phyloP scores from a whole-genome alignment of 768 basidiomycete genomes.

The Myochromella boudieri region DNA sequence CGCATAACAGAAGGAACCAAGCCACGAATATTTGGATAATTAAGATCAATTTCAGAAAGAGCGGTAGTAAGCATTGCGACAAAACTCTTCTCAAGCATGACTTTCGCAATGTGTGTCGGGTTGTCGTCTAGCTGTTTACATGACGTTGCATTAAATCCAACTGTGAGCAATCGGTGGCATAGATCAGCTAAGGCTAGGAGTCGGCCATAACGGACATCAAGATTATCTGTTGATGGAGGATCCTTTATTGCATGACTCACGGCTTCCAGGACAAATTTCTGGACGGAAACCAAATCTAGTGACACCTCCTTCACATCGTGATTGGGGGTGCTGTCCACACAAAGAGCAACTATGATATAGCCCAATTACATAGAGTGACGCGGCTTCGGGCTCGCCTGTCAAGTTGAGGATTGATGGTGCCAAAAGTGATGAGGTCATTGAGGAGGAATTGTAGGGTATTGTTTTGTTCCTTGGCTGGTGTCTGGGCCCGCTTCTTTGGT shows the following conservation, averaged over 20 bases:
- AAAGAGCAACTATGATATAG: slow-evolving; percentile 93
- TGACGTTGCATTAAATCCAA: slow-evolving; percentile 59
- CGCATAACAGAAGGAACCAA: slow-evolving; percentile 86
- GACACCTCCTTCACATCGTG: slow-evolving; percentile 77
- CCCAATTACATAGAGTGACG: slow-evolving; percentile 76
- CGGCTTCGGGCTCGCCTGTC: slow-evolving; percentile 54
- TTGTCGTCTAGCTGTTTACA: slow-evolving; percentile 66
- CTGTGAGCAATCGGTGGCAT: slow-evolving; percentile 82
- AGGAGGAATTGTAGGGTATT: slow-evolving; percentile 80
- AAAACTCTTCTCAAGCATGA: slow-evolving; percentile 98
- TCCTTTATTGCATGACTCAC: slow-evolving; percentile 89
- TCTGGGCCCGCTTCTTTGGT: slow-evolving; percentile 60
- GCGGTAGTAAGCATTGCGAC: slow-evolving; percentile 86
- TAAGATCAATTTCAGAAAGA: slow-evolving; percentile 90
- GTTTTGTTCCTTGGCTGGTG: slow-evolving; percentile 63
- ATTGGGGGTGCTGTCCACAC: slow-evolving; percentile 73
- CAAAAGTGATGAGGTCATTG: slow-evolving; percentile 78
- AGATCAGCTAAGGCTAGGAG: slow-evolving; percentile 85
- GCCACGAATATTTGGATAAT: slow-evolving; percentile 87
- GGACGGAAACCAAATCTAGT: slow-evolving; percentile 79
- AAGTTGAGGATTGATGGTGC: slow-evolving; percentile 65
- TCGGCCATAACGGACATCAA: slow-evolving; percentile 83
- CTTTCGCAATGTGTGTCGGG: slow-evolving; percentile 91
- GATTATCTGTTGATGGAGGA: slow-evolving; percentile 49
- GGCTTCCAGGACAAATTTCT: slow-evolving; percentile 89